phyloP scores from a whole-genome alignment of 2,329 filamentous ascomycete genomes.

The Mollisiaceae sp. region DNA sequence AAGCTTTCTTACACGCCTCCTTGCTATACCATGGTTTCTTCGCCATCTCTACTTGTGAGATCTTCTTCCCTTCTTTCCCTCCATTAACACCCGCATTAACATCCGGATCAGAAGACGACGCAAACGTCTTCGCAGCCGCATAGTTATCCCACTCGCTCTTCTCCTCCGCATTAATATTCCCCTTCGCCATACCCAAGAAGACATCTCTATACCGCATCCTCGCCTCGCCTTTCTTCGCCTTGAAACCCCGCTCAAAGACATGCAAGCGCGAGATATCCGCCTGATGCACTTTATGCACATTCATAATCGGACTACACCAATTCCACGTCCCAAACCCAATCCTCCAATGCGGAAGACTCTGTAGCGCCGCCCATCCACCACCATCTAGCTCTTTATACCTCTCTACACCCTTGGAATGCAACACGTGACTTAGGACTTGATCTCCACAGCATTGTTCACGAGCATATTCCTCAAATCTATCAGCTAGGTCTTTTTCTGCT shows the following conservation, averaged over 20 bases:
- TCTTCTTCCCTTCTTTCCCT: not conserved
- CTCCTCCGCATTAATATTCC: not conserved
- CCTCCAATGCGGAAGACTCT: conserved; percentile 17
- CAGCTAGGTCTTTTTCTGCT: no score
- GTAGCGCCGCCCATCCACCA: no score
- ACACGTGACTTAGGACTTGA: no score
- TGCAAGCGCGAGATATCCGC: conserved; percentile 15
- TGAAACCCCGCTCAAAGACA: conserved; percentile 6
- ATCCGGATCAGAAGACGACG: conserved; percentile 15
- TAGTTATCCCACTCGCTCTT: conserved; percentile 28
- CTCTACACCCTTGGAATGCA: no score
- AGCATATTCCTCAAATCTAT: not conserved
- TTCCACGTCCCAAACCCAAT: conserved; percentile 17
- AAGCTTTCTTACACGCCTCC: conserved; percentile 23
- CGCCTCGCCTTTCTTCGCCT: no score
- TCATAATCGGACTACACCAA: conserved; percentile 24
- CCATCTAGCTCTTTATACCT: no score
- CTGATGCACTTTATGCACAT: conserved; percentile 25
- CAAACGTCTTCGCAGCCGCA: conserved; percentile 20
- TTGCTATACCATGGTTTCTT: conserved; percentile 24
- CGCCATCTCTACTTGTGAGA: not conserved
- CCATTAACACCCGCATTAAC: not conserved
- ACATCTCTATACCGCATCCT: conserved; percentile 23
- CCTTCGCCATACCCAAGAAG: conserved; percentile 4
- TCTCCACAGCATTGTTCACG: no score